Evolutionary conservation across 169 alveolate genomes (phyloP).

Genomic region (Plasmodium blacklocki): DNA sequence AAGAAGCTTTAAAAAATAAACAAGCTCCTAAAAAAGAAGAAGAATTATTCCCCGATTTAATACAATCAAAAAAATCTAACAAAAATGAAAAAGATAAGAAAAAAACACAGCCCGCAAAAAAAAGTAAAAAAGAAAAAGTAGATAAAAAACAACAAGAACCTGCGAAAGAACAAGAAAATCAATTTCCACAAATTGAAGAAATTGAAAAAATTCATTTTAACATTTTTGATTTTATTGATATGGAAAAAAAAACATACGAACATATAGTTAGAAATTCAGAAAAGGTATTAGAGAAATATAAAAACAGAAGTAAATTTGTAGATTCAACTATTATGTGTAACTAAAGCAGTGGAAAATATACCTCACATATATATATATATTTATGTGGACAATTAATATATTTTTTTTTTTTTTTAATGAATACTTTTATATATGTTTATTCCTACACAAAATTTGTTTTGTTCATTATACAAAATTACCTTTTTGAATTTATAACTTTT

Average conservation of each 20-base stretch:
- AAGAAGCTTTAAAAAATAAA: neutral
- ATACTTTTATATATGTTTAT: too few species aligned
- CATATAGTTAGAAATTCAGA: slow-evolving; percentile 64
- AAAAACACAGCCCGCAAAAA: slow-evolving; percentile 44
- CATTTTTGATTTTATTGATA: slow-evolving; percentile 62
- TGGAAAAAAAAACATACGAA: slow-evolving; percentile 40
- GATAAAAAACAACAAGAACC: slow-evolving; percentile 26
- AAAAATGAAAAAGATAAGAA: slow-evolving; percentile 66
- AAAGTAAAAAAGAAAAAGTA: slow-evolving; percentile 54
- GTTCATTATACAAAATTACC: too few species aligned
- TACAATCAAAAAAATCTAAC: slow-evolving; percentile 46
- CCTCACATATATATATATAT: too few species aligned
- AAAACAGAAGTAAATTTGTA: slow-evolving; percentile 60
- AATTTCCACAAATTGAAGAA: slow-evolving; percentile 48
- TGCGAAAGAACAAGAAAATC: slow-evolving; percentile 51
- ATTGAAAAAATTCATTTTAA: slow-evolving; percentile 54
- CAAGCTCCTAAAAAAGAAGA: slow-evolving; percentile 9
- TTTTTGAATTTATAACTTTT: too few species aligned
- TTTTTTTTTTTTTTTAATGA: too few species aligned
- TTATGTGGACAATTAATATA: too few species aligned
- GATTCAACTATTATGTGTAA: slow-evolving; percentile 37
- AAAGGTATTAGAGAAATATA: slow-evolving; percentile 52
- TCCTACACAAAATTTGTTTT: too few species aligned
- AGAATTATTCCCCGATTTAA: slow-evolving; percentile 57
- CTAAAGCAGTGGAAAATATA: neutral